Evolutionary conservation across 2,329 filamentous ascomycete genomes (phyloP).

Genomic region (Coccinonectria pachysandricola): DNA sequence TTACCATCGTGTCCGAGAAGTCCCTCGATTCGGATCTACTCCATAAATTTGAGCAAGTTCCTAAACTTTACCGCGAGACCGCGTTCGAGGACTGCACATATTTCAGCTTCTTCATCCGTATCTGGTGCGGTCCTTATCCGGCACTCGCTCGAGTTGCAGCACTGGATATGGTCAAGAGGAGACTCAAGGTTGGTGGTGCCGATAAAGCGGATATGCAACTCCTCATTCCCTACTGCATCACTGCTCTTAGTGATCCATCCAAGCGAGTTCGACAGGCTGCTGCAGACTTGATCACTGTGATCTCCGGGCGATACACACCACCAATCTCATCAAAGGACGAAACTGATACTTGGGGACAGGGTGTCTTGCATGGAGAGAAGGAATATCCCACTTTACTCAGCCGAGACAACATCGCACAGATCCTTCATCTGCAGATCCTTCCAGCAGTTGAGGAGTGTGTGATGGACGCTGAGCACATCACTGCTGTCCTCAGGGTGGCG

Average conservation of each 20-base stretch:
- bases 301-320: conserved; percentile 39
- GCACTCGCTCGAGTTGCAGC: conserved; percentile 59
- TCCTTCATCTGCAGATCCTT: conserved; percentile 58
- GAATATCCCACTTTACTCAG: conserved; percentile 47
- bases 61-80: conserved; percentile 42
- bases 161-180: conserved; percentile 51
- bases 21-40: conserved; percentile 29
- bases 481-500: conserved; percentile 42
- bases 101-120: conserved; percentile 63
- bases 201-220: conserved; percentile 59
- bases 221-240: conserved; percentile 70
- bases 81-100: conserved; percentile 55
- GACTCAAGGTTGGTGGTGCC: conserved; percentile 41
- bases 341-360: conserved; percentile 49
- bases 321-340: conserved; percentile 28
- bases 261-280: conserved; percentile 68
- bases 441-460: conserved; percentile 77
- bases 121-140: conserved; percentile 65
- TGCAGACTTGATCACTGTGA: conserved; percentile 50
- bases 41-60: conserved; percentile 41
- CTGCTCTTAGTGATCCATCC: conserved; percentile 64
- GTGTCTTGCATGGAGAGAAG: conserved; percentile 52
- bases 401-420: conserved; percentile 43
- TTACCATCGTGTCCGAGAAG: conserved; percentile 39
- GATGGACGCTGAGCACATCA: conserved; percentile 64